Percentiles rank a stretch among this genome's conserved stretches.
Conservation (phyloP, 2,329 filamentous ascomycete genomes). For the Colletotrichum musae region DNA sequence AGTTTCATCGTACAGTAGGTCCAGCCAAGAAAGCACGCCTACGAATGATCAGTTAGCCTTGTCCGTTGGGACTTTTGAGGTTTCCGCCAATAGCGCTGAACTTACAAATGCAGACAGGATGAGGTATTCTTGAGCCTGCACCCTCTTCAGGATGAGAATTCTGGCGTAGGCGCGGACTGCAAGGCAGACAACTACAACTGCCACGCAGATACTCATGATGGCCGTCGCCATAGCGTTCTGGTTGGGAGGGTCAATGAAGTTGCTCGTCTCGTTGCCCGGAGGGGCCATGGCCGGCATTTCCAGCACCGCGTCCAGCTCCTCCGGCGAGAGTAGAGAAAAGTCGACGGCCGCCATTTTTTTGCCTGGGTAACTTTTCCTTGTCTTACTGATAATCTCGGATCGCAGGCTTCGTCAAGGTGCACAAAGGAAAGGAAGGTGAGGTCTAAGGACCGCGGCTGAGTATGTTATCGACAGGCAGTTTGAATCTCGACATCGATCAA, state of each 20-base stretch:
- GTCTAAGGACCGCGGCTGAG: no score
- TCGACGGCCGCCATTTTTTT: neutral
- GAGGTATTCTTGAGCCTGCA: conserved; percentile 32
- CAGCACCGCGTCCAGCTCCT: conserved; percentile 35
- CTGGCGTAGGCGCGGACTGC: conserved; percentile 31
- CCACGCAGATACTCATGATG: conserved; percentile 28
- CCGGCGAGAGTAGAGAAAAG: neutral
- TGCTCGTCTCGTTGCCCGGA: conserved; percentile 23
- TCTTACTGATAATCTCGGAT: neutral
- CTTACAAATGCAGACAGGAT: neutral
- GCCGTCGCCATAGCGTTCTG: conserved; percentile 31
- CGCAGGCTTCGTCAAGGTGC: no score
- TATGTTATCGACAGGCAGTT: no score
- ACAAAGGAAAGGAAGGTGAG: no score
- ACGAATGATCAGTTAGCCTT: neutral
- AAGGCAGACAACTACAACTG: conserved; percentile 26
- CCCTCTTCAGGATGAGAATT: conserved; percentile 14
- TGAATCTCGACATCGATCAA: no score
- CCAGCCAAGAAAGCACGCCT: conserved; percentile 17
- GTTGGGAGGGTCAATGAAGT: conserved; percentile 39
- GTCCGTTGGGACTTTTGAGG: no score
- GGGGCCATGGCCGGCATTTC: conserved; percentile 32
- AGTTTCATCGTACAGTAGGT: conserved; percentile 3
- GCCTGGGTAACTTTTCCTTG: neutral
- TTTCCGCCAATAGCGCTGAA: neutral